Base-by-base conservation (phyloP, 352 stramenopile species). In the Globisporangium middletonii region DNA sequence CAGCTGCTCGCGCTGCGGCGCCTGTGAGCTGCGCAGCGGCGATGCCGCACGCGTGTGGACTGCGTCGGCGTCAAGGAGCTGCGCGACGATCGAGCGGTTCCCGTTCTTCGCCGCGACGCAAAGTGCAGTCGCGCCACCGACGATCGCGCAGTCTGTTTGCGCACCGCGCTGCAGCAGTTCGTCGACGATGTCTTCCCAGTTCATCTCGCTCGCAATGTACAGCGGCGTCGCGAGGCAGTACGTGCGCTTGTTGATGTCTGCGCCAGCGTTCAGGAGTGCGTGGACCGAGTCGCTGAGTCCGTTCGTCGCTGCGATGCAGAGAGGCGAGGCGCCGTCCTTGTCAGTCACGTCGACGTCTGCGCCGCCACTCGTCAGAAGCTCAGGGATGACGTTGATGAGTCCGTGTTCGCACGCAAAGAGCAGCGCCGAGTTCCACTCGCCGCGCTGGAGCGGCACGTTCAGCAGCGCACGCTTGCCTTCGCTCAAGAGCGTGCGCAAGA, bases 91-190 rank as follows among this genome's bases (percentile, higher is more conserved):
- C 27, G 62, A 71, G 2, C 69, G 71, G 43, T 88, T 86, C 0
- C 84, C 83, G 53, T 90, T 91, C 69, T 89, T 92, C 18, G 84
- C 82, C 0, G 82, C 84, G 16, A 83, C 80, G 61, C 82, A 92
- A 2, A 92, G 63, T 30, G 84, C 70, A 5, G 79, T 92, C 13
- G 84, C 73, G 1, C 82, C 83, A 27, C 77, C 78, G 0, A 66
- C 52, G 16, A 89, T 64, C 8, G 72, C 54, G 11, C 42, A 75
- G 38, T 83, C 69, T 2, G 78, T 65, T 15, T 69, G 65, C 2
- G 76, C 79, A 9, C 79, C 73, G 11, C 38, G 44, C 11, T 68
- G 61, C 0, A 94, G 75, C 46, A 94, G 47, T 35, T 83, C 57
- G 19, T 86, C 77, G 35, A 92, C 67, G 12, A 91, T 60, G 7